Conservation (phyloP, 257 asterid species). For the Striga asiatica region DNA sequence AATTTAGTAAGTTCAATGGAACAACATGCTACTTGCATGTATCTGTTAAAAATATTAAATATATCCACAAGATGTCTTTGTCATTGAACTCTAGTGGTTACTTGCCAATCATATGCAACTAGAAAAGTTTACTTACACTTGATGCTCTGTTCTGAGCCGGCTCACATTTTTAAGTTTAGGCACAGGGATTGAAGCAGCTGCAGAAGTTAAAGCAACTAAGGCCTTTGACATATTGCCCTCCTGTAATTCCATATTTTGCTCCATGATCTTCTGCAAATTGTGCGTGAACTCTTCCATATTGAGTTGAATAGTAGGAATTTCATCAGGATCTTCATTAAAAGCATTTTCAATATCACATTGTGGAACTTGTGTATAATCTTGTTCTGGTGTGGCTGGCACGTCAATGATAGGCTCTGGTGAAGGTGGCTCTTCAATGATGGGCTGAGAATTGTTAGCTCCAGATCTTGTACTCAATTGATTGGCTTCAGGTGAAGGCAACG, state of each 20-base stretch:
- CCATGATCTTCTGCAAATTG: constrained; percentile 57
- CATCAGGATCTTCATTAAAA: constrained; percentile 53
- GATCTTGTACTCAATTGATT: constrained; percentile 19
- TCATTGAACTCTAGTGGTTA: constrained; percentile 2
- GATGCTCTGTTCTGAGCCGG: constrained; percentile 95
- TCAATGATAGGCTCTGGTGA: constrained; percentile 51
- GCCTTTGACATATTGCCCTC: constrained; percentile 76
- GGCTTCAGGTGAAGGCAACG: constrained; percentile 45
- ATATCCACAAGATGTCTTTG: constrained; percentile 1
- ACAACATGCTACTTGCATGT: constrained; percentile 1
- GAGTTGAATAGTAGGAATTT: constrained; percentile 80
- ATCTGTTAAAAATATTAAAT: neutral
- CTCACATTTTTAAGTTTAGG: constrained; percentile 82
- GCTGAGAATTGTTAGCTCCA: constrained; percentile 34
- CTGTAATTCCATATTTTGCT: constrained; percentile 48
- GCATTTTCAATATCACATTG: constrained; percentile 57
- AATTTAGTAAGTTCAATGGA: neutral
- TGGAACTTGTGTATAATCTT: constrained; percentile 25
- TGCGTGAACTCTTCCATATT: constrained; percentile 74
- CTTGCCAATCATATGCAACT: constrained; percentile 1
- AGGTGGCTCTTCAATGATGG: constrained; percentile 60
- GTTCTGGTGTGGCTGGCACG: constrained; percentile 71
- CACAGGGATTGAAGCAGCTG: constrained; percentile 80
- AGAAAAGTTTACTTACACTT: constrained; percentile 57
- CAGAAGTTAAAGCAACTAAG: constrained; percentile 69